A percentile compares a stretch with the other conserved stretches of the same genome.
These are phyloP conservation scores for Fusarium sp. DNA, from an alignment of 2,329 filamentous ascomycete species.

Conservation along the genomic window DNA sequence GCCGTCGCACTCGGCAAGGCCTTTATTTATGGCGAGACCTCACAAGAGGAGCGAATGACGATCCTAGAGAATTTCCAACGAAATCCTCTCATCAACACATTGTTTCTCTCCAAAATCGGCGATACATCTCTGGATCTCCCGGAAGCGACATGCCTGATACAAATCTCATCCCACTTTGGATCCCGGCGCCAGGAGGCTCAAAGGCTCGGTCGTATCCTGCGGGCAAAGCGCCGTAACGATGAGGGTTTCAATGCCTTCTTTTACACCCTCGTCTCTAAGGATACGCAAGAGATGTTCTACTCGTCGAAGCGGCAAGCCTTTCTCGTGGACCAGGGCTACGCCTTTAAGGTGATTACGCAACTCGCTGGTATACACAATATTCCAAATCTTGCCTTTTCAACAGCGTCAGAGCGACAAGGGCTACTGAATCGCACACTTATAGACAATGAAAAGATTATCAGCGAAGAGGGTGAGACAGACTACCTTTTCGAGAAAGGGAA, in stretches of 20 bases:
- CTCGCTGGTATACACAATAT: slow-evolving; percentile 82
- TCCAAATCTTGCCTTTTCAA: slow-evolving; percentile 74
- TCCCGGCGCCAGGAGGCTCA: slow-evolving; percentile 94
- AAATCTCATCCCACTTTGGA: slow-evolving; percentile 94
- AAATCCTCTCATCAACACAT: slow-evolving; percentile 82
- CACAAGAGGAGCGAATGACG: slow-evolving; percentile 78
- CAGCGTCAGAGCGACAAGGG: slow-evolving; percentile 76
- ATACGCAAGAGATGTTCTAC: slow-evolving; percentile 86
- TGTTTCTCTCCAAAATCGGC: slow-evolving; percentile 94
- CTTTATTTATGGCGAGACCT: slow-evolving; percentile 85
- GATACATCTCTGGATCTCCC: slow-evolving; percentile 93
- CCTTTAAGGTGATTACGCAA: slow-evolving; percentile 94
- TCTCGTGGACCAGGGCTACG: slow-evolving; percentile 91
- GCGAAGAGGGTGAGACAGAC: slow-evolving; percentile 14
- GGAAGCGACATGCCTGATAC: slow-evolving; percentile 91
- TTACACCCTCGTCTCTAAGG: slow-evolving; percentile 91
- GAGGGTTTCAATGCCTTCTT: slow-evolving; percentile 98
- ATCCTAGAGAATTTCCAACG: slow-evolving; percentile 92
- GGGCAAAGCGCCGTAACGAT: slow-evolving; percentile 90
- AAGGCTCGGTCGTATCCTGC: slow-evolving; percentile 83
- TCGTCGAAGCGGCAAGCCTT: slow-evolving; percentile 92
- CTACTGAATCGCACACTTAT: slow-evolving; percentile 81
- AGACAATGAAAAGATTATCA: slow-evolving; percentile 67
- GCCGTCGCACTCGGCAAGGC: slow-evolving; percentile 80
- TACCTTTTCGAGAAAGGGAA: slow-evolving; percentile 3